Conservation (phyloP, 352 stramenopile species). For the Pythium scleroteichum region DNA sequence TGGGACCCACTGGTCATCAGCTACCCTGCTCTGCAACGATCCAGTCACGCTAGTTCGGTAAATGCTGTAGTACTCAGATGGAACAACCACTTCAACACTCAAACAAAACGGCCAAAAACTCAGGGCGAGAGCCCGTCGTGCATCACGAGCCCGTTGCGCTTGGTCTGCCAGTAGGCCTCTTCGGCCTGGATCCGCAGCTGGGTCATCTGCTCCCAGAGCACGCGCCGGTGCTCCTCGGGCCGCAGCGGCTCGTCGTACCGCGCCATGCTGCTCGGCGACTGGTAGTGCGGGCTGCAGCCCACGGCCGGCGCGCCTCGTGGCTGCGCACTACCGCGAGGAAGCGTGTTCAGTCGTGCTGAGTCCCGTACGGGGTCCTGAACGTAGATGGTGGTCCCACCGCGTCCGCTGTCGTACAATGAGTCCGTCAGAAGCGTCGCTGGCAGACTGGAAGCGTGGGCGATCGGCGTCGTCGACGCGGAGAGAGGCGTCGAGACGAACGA, state of each 20-base stretch:
- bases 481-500: constrained; percentile 7
- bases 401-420: constrained; percentile 15
- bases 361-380: constrained; percentile 2
- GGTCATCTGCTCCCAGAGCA: constrained; percentile 53
- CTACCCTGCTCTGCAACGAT: no score
- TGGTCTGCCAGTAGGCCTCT: constrained; percentile 60
- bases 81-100: no score
- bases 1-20: no score
- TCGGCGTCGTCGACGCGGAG: background rate
- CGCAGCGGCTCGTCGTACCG: background rate
- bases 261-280: background rate
- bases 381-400: background rate
- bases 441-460: constrained; percentile 2
- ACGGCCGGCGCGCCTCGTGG: background rate
- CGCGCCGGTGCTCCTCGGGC: constrained; percentile 19
- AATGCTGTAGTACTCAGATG: no score
- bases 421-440: background rate
- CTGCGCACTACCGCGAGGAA: no score
- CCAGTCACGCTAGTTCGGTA: background rate
- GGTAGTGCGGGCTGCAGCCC: background rate
- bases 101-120: no score
- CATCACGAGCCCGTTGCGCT: constrained; percentile 35
- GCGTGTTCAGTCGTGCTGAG: no score
- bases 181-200: constrained; percentile 57
- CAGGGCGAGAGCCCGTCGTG: background rate